Percentiles rank a stretch among this genome's conserved stretches.
Evolutionary conservation across 495 filamentous ascomycete species (phyloP).

Genomic region (Tirmania nivea): DNA sequence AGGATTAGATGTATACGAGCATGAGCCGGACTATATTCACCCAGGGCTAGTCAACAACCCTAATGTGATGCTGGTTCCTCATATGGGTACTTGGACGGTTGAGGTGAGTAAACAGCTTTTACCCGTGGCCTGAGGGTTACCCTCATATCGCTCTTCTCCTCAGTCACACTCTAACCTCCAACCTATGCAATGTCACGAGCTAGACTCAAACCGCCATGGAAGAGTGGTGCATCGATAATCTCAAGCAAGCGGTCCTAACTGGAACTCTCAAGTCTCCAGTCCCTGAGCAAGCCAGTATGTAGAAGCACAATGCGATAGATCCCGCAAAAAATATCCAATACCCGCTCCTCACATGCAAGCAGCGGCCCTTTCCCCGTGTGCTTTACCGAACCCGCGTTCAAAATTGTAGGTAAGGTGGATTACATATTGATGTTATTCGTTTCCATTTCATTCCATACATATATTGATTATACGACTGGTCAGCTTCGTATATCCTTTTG

Average conservation of each 20-base stretch:
- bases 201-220: conserved; percentile 61
- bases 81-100: conserved; percentile 52
- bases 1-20: conserved; percentile 66
- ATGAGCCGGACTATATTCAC: conserved; percentile 47
- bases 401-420: too few relatives aligned
- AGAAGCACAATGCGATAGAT: background rate
- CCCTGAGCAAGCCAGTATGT: conserved; percentile 33
- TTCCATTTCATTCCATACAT: too few relatives aligned
- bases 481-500: too few relatives aligned
- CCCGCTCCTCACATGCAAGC: too few relatives aligned
- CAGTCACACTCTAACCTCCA: too few relatives aligned
- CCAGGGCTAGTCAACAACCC: conserved; percentile 46
- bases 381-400: too few relatives aligned
- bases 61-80: conserved; percentile 51
- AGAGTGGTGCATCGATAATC: conserved; percentile 44
- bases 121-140: background rate
- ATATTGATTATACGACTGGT: too few relatives aligned
- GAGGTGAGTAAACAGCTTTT: conserved; percentile 21
- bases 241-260: conserved; percentile 39
- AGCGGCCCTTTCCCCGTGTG: too few relatives aligned
- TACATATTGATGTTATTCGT: too few relatives aligned
- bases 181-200: too few relatives aligned
- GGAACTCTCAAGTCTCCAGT: conserved; percentile 49
- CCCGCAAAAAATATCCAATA: too few relatives aligned
- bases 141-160: background rate